These are phyloP conservation scores for Cinchona pubescens DNA, from an alignment of 257 asterid species.

Conservation along the genomic window DNA sequence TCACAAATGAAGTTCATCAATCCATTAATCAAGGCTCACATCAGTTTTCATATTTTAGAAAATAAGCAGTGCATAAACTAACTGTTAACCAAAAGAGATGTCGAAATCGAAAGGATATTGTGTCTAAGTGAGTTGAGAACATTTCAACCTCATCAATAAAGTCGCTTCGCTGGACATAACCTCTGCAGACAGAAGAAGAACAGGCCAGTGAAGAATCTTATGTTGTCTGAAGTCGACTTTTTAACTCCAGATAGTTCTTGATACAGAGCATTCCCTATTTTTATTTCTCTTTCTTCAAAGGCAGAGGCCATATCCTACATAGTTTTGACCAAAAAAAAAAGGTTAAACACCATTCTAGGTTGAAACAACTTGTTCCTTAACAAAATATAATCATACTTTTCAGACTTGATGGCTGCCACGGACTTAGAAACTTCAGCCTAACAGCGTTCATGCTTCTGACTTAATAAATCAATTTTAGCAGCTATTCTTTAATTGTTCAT, in stretches of 20 bases:
- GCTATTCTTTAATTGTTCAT: conserved; percentile 67
- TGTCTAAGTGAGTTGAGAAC: too few relatives aligned
- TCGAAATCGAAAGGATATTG: conserved; percentile 62
- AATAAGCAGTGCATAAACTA: not conserved
- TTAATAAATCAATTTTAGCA: conserved; percentile 49
- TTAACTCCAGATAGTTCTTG: conserved; percentile 82
- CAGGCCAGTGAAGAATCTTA: too few relatives aligned
- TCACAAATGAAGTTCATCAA: too few relatives aligned
- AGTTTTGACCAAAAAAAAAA: conserved; percentile 22
- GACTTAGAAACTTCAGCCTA: conserved; percentile 62
- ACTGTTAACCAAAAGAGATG: conserved; percentile 4
- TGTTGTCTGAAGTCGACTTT: too few relatives aligned
- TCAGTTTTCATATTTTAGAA: too few relatives aligned
- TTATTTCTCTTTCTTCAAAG: conserved; percentile 60
- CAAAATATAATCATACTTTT: conserved; percentile 16
- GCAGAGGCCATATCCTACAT: too few relatives aligned
- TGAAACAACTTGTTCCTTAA: not conserved
- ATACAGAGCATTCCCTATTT: conserved; percentile 75
- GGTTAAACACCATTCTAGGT: conserved; percentile 18
- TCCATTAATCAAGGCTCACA: too few relatives aligned
- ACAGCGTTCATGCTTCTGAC: conserved; percentile 39
- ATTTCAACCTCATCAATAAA: conserved; percentile 81
- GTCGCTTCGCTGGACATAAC: conserved; percentile 94
- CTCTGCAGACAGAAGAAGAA: conserved; percentile 76
- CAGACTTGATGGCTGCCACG: conserved; percentile 60